A percentile compares a stretch with the other conserved stretches of the same genome.
These are phyloP conservation scores for Kluyveromyces lactis DNA, from an alignment of 805 yeast species.

Conservation along the genomic window DNA sequence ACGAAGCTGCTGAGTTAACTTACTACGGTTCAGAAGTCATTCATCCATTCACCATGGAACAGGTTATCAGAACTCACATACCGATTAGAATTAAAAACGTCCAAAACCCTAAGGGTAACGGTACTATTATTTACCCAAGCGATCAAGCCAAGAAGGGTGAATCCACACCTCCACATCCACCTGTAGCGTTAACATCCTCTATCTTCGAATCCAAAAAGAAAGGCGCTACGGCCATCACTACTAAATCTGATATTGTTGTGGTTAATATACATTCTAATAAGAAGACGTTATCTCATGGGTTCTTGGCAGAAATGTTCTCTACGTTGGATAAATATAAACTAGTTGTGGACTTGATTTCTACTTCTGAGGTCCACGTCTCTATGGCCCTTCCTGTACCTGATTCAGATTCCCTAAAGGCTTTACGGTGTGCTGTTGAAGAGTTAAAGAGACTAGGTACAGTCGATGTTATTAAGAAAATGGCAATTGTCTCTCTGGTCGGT, in stretches of 20 bases:
- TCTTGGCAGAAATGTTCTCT: constrained; percentile 82
- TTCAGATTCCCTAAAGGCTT: constrained; percentile 47
- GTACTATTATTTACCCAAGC: constrained; percentile 92
- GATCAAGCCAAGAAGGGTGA: constrained; percentile 79
- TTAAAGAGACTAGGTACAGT: constrained; percentile 77
- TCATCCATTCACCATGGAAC: constrained; percentile 99
- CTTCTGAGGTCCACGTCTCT: constrained; percentile 96
- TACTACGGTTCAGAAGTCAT: constrained; percentile 97
- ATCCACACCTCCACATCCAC: constrained; percentile 91
- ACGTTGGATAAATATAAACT: constrained; percentile 74
- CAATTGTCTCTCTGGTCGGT: constrained; percentile 91
- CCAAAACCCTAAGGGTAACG: constrained; percentile 84
- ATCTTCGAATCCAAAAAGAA: constrained; percentile 41
- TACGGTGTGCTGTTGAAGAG: constrained; percentile 70
- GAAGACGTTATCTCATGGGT: constrained; percentile 88
- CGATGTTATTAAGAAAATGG: constrained; percentile 78
- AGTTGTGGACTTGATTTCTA: constrained; percentile 92
- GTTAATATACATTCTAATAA: constrained; percentile 90
- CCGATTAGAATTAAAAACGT: constrained; percentile 97
- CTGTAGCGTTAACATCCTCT: constrained; percentile 50
- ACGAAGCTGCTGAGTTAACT: constrained; percentile 96
- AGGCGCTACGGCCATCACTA: constrained; percentile 92
- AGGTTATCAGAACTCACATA: constrained; percentile 89
- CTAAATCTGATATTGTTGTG: constrained; percentile 87
- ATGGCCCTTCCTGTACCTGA: constrained; percentile 86